phyloP scores from a whole-genome alignment of 805 yeast species.

The Pichia membranifaciens region DNA sequence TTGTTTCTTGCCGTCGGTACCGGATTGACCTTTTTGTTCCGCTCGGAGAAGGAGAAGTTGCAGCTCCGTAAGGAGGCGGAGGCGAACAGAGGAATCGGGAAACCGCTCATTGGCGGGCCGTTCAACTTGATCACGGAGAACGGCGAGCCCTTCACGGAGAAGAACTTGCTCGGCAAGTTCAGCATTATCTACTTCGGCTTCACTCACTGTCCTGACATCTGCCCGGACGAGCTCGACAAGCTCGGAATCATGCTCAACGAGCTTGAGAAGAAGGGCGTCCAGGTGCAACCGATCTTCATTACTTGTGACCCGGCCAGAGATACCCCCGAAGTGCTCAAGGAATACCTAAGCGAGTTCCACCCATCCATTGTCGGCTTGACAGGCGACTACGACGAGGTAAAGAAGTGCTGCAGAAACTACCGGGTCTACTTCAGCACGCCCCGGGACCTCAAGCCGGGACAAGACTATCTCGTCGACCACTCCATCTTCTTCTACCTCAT shows the following conservation, averaged over 20 bases:
- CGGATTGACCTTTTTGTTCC: conserved; percentile 64
- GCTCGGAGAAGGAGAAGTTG: conserved; percentile 68
- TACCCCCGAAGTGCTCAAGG: conserved; percentile 75
- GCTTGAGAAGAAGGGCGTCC: conserved; percentile 51
- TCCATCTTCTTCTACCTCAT: conserved; percentile 93
- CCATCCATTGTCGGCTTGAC: conserved; percentile 86
- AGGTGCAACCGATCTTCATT: conserved; percentile 80
- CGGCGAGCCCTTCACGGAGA: conserved; percentile 69
- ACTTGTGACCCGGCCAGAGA: conserved; percentile 98
- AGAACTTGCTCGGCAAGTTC: conserved; percentile 72
- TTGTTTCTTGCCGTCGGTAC: conserved; percentile 67
- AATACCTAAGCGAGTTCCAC: conserved; percentile 84
- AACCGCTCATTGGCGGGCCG: conserved; percentile 89
- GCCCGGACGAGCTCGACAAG: conserved; percentile 96
- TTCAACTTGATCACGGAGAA: conserved; percentile 68
- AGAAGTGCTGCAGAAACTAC: conserved; percentile 78
- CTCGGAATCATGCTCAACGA: conserved; percentile 65
- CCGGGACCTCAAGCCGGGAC: conserved; percentile 87
- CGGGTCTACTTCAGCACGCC: conserved; percentile 98
- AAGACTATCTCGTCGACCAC: conserved; percentile 94
- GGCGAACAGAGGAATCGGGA: conserved; percentile 81
- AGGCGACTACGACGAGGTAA: conserved; percentile 82
- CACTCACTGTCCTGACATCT: conserved; percentile 96
- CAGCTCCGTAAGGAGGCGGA: conserved; percentile 75
- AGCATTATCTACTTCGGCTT: conserved; percentile 91